phyloP scores from a whole-genome alignment of 495 filamentous ascomycete species.

The Podospora pseudocomata region DNA sequence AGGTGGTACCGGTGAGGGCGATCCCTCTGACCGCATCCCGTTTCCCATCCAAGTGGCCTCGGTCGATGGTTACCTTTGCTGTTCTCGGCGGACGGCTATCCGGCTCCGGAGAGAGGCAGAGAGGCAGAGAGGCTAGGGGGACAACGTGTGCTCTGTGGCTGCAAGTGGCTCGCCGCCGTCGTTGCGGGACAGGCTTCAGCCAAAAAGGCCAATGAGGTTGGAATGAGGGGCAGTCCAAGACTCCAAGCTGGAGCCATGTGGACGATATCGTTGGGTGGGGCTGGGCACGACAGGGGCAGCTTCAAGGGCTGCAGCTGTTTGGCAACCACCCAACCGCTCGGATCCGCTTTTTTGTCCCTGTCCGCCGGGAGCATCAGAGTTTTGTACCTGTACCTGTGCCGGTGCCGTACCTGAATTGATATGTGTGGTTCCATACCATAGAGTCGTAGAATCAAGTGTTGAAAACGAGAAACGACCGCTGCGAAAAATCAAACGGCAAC shows the following conservation, averaged over 20 bases:
- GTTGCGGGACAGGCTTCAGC: conserved; percentile 1
- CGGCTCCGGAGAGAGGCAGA: conserved; percentile 2
- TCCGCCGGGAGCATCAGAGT: conserved; percentile 2
- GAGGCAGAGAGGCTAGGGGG: neutral
- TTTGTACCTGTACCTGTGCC: conserved; percentile 17
- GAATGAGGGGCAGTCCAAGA: conserved; percentile 3
- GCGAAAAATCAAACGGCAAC: neutral
- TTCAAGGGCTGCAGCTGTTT: conserved; percentile 1
- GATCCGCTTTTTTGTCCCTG: conserved; percentile 18
- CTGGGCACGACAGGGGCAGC: conserved; percentile 1
- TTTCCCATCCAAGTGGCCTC: neutral
- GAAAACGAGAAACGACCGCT: neutral
- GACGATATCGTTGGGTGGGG: conserved; percentile 6
- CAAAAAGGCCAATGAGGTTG: conserved; percentile 3
- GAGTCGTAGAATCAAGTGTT: neutral
- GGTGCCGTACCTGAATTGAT: neutral
- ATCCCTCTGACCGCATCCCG: conserved; percentile 2
- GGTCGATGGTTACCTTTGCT: neutral
- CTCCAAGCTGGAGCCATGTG: conserved; percentile 14
- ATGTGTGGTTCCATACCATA: neutral
- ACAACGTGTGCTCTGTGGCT: conserved; percentile 1
- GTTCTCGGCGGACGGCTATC: conserved; percentile 5
- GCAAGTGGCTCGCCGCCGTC: conserved; percentile 3
- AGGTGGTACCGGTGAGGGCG: neutral
- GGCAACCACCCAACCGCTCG: conserved; percentile 17